phyloP scores from a whole-genome alignment of 345 rosid species.

The Xanthoceras sorbifolium region DNA sequence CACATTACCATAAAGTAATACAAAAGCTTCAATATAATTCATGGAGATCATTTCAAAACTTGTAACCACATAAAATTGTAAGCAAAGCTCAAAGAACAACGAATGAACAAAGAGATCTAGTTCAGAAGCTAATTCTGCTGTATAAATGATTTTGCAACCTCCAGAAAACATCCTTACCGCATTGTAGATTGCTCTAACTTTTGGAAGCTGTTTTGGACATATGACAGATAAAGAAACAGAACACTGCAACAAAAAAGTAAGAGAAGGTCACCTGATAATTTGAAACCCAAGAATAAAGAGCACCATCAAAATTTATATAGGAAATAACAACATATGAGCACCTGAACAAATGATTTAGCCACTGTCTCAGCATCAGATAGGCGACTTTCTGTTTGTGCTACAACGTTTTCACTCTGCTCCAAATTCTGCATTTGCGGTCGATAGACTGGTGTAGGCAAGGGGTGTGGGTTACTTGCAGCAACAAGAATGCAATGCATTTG shows the following conservation, averaged over 20 bases:
- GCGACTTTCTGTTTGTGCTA: slow-evolving; percentile 61
- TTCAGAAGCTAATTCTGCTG: neutral
- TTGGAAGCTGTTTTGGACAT: slow-evolving; percentile 89
- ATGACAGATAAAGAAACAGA: slow-evolving; percentile 82
- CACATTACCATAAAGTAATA: neutral
- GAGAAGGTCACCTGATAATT: slow-evolving; percentile 28
- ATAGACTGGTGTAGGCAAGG: slow-evolving; percentile 93
- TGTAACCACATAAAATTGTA: neutral
- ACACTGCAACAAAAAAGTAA: slow-evolving; percentile 54
- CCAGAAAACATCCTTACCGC: slow-evolving; percentile 59
- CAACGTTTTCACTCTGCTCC: slow-evolving; percentile 64
- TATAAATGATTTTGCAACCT: neutral
- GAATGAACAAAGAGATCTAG: neutral
- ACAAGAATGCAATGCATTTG: slow-evolving; percentile 88
- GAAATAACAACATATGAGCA: slow-evolving; percentile 27
- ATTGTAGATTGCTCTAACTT: slow-evolving; percentile 74
- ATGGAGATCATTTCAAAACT: neutral
- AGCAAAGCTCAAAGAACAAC: neutral
- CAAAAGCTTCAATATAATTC: neutral
- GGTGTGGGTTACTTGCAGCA: slow-evolving; percentile 90
- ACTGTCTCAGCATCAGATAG: slow-evolving; percentile 88
- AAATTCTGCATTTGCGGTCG: slow-evolving; percentile 65
- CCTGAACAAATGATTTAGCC: slow-evolving; percentile 77
- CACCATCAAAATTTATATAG: slow-evolving; percentile 11
- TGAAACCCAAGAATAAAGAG: slow-evolving; percentile 9